A percentile compares a stretch with the other conserved stretches of the same genome.
Conservation (phyloP, 768 basidiomycete genomes). For the Dictyophora rubrovolvata region DNA sequence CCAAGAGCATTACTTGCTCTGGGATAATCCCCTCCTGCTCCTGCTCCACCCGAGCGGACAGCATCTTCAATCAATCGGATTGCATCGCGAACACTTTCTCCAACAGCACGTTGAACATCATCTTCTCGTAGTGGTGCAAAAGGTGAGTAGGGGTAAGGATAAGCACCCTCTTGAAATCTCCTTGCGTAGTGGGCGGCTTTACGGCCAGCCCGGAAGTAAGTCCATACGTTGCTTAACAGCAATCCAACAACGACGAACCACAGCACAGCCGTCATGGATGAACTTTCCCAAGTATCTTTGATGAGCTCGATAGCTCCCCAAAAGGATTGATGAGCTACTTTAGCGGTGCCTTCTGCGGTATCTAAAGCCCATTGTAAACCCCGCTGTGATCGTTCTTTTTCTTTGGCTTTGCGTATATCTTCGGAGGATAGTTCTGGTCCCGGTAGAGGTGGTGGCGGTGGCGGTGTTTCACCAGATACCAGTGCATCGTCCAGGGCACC, state of each 20-base stretch:
- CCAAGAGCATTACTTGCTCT: slow-evolving; percentile 9
- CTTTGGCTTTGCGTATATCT: slow-evolving; percentile 42
- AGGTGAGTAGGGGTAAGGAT: slow-evolving; percentile 61
- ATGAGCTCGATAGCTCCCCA: slow-evolving; percentile 68
- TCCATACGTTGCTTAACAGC: slow-evolving; percentile 74
- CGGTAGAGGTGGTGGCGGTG: slow-evolving; percentile 12
- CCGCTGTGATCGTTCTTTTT: slow-evolving; percentile 58
- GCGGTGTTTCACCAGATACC: slow-evolving; percentile 25
- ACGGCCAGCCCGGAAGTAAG: slow-evolving; percentile 40
- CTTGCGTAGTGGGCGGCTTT: slow-evolving; percentile 44
- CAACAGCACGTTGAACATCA: slow-evolving; percentile 17
- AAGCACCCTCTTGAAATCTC: slow-evolving; percentile 67
- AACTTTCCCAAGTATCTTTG: slow-evolving; percentile 70
- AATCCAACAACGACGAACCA: slow-evolving; percentile 63
- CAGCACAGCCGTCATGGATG: slow-evolving; percentile 58
- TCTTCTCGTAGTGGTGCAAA: slow-evolving; percentile 53
- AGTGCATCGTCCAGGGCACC: slow-evolving; percentile 34
- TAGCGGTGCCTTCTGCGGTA: slow-evolving; percentile 66
- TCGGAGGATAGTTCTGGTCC: slow-evolving; percentile 21
- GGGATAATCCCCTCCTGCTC: neutral
- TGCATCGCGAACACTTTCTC: slow-evolving; percentile 15
- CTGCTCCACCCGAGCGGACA: slow-evolving; percentile 1
- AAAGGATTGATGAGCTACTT: slow-evolving; percentile 62
- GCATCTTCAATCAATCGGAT: slow-evolving; percentile 14
- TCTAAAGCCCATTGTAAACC: slow-evolving; percentile 85